phyloP scores from a whole-genome alignment of 371 early-diverging fungal species.

The Amoeboaphelidium protococcarum region DNA sequence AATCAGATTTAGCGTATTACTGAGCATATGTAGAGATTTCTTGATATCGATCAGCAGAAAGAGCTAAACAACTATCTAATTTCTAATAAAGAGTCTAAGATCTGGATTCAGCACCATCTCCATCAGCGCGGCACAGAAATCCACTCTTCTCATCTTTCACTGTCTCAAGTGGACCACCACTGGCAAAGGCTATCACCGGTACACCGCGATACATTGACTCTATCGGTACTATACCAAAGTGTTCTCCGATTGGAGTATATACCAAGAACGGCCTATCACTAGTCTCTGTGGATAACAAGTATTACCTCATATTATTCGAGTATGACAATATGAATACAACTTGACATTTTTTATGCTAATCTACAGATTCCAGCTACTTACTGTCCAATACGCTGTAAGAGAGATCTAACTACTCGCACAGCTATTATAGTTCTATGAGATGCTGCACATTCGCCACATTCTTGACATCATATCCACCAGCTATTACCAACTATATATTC shows the following conservation, averaged over 20 bases:
- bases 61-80: too few species aligned
- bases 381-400: neutral
- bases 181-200: slow-evolving; percentile 64
- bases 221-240: slow-evolving; percentile 85
- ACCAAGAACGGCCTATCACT: slow-evolving; percentile 50
- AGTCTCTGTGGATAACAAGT: slow-evolving; percentile 5
- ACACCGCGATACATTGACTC: slow-evolving; percentile 73
- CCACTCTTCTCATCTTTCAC: slow-evolving; percentile 53
- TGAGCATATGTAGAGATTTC: too few species aligned
- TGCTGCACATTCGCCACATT: slow-evolving; percentile 64
- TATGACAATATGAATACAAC: slow-evolving; percentile 48
- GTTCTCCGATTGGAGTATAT: slow-evolving; percentile 81
- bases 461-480: slow-evolving; percentile 63
- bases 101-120: slow-evolving; percentile 9
- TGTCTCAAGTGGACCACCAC: slow-evolving; percentile 63
- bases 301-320: slow-evolving; percentile 30
- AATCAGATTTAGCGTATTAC: too few species aligned
- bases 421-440: slow-evolving; percentile 28
- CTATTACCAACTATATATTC: slow-evolving; percentile 35
- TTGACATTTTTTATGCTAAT: slow-evolving; percentile 84
- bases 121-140: slow-evolving; percentile 27
- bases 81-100: too few species aligned
- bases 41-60: too few species aligned
- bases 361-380: slow-evolving; percentile 58
- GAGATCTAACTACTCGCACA: slow-evolving; percentile 20